Percentiles rank a stretch among this genome's conserved stretches.
Evolutionary conservation across 176 grass and related monocot species (phyloP).

Genomic region (Hordeum marinum): DNA sequence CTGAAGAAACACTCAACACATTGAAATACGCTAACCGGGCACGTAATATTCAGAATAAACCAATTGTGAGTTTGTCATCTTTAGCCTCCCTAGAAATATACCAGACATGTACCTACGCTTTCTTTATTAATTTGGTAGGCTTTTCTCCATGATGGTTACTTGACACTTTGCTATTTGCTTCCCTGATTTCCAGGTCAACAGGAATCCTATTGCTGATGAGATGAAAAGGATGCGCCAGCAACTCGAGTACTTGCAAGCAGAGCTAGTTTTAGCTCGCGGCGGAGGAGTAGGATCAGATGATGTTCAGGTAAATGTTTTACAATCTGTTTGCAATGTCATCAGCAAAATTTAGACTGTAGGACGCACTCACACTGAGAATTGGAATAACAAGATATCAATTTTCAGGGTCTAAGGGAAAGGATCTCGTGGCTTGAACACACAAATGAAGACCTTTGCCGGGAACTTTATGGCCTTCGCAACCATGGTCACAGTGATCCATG

Average conservation of each 20-base stretch:
- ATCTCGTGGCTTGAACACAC: conserved; percentile 92
- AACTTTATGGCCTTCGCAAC: conserved; percentile 60
- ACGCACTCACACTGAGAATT: background rate
- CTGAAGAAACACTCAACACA: conserved; percentile 98
- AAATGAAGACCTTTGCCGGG: conserved; percentile 83
- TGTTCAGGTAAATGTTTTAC: conserved; percentile 64
- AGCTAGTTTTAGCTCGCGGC: conserved; percentile 74
- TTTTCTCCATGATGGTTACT: conserved; percentile 6
- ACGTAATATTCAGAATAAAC: conserved; percentile 98
- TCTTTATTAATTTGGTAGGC: background rate
- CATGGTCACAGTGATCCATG: conserved; percentile 40
- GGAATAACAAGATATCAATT: conserved; percentile 30
- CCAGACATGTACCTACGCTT: background rate
- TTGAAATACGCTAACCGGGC: conserved; percentile 99
- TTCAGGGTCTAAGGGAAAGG: conserved; percentile 85
- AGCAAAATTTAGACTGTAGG: background rate
- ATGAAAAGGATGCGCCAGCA: conserved; percentile 98
- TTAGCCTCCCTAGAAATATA: background rate
- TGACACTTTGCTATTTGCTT: background rate
- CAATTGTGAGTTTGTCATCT: conserved; percentile 63
- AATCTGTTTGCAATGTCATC: background rate
- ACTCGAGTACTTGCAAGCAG: conserved; percentile 85
- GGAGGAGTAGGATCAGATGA: conserved; percentile 71
- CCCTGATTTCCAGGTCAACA: conserved; percentile 73
- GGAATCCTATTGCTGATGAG: conserved; percentile 97